Evolutionary conservation across 805 yeast genomes (phyloP), one percentile per base, ranked within the genome.

Genomic region (Yarrowia sp.): DNA sequence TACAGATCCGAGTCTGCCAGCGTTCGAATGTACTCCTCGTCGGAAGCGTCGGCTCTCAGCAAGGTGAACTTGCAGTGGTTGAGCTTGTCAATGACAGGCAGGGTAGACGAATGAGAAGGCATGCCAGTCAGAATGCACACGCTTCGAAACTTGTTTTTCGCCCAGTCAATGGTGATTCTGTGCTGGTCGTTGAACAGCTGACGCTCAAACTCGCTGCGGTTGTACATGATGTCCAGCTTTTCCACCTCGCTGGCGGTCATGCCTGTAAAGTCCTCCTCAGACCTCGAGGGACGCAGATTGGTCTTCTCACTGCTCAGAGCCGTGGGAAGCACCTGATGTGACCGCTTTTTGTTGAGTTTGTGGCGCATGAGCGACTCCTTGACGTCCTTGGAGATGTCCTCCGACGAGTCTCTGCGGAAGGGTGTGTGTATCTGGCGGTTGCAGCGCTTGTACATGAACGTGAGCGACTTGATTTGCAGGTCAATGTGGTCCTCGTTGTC

Each of bases 71-170:
- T 56, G 73, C 74, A 67, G 74, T 66, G 38, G 61, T 72, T 64
- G 78, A 81, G 58, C n/a, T 22, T 46, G 16, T 72, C 75, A 75
- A 75, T 70, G 52, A 67, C 22, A 46, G 78, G 81, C 55, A 79
- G 73, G 1, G 52, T 41, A 8, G 69, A 56, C 38, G 80, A 74
- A 68, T 81, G 79, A 35, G 74, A 78, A 2, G 92, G 91, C 9
- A 70, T 69, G 35, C 79, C 86, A 3, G 86, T 79, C 26, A 89
- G 76, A 4, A 89, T 81, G 72, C 90, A 83, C 73, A 85, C 75
- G 1, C 90, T 80, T 68, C 94, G 79, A 75, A 87, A 88, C 76
- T 85, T 85, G 79, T 89, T 89, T 74, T 87, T 88, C 58, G 81
- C 75, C 83, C 87, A 89, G 74, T 89, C 93, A 19, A 87, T 82